Evolutionary conservation across 2,329 filamentous ascomycete species (phyloP).

Genomic region (Colletotrichum sp.): DNA sequence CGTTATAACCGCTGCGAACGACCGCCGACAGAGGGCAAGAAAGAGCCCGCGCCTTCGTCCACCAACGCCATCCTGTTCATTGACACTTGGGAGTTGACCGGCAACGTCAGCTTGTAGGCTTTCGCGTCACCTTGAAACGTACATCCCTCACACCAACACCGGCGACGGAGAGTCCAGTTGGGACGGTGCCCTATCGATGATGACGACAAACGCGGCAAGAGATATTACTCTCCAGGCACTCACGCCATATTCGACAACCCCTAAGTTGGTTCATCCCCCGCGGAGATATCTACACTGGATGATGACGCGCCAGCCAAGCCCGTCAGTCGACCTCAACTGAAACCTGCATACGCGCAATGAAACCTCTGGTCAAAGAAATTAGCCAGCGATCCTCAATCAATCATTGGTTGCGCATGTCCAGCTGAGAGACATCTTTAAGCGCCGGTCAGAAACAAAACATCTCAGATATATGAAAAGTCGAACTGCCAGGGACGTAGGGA

Average conservation of each 20-base stretch:
- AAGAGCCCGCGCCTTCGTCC: background rate
- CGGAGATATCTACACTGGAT: background rate
- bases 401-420: background rate
- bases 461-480: background rate
- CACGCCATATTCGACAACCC: background rate
- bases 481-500: background rate
- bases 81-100: accelerated
- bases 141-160: background rate
- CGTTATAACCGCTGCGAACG: background rate
- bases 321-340: background rate
- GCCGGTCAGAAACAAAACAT: background rate
- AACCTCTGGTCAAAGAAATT: background rate
- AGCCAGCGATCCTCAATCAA: background rate
- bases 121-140: too few relatives aligned
- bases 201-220: background rate
- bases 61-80: background rate
- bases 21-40: background rate
- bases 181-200: too few relatives aligned
- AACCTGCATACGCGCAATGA: background rate
- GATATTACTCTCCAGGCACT: accelerated
- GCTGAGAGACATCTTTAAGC: background rate
- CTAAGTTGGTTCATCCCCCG: background rate
- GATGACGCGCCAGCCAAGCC: background rate
- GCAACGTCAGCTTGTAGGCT: background rate
- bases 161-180: background rate